Evolutionary conservation across 495 filamentous ascomycete species (phyloP).

Genomic region (Astrothelium macrocarpum): DNA sequence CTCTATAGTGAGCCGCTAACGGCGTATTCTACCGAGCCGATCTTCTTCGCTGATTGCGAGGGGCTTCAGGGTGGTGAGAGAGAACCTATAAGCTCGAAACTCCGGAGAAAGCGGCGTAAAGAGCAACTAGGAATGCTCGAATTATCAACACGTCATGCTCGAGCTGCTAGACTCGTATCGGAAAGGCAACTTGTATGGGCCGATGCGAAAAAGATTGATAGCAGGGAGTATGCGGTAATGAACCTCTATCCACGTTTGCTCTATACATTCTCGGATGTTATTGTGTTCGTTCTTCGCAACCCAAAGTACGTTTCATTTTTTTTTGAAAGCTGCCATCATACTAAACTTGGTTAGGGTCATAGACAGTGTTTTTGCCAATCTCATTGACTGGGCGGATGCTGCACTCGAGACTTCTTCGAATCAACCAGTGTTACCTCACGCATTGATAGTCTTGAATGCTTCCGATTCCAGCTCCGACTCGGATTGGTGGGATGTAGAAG

Average conservation of each 20-base stretch:
- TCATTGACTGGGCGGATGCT: constrained; percentile 36
- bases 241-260: constrained; percentile 46
- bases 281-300: constrained; percentile 29
- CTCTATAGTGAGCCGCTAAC: constrained; percentile 51
- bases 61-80: constrained; percentile 44
- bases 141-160: not conserved
- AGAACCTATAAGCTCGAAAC: not conserved
- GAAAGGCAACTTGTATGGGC: constrained; percentile 33
- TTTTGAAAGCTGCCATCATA: not conserved
- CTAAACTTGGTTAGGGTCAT: constrained; percentile 10
- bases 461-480: constrained; percentile 38
- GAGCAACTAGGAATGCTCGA: not conserved
- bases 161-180: not conserved
- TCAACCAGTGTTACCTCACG: constrained; percentile 46
- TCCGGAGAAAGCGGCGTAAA: not conserved
- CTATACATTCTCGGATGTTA: constrained; percentile 31
- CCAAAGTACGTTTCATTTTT: constrained; percentile 11
- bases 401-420: constrained; percentile 45
- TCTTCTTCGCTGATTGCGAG: constrained; percentile 52
- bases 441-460: constrained; percentile 46
- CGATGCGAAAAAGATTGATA: constrained; percentile 31
- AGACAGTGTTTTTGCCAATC: constrained; percentile 30
- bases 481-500: constrained; percentile 39
- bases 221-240: constrained; percentile 36
- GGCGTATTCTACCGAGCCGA: constrained; percentile 32